phyloP scores from a whole-genome alignment of 495 filamentous ascomycete genomes.

The Talaromyces liani region DNA sequence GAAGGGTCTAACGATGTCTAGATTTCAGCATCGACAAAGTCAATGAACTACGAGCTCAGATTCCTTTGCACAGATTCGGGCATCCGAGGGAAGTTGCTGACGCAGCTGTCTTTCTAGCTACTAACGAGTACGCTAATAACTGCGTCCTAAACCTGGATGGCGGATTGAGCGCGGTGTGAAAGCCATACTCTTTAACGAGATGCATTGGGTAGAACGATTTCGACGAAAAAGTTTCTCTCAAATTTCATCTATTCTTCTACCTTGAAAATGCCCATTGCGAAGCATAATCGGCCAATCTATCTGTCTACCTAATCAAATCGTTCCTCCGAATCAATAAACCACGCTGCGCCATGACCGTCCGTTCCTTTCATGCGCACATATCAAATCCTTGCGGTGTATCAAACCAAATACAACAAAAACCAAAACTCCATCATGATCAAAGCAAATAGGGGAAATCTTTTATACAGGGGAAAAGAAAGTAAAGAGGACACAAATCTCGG shows the following conservation, averaged over 20 bases:
- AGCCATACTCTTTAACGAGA: neutral
- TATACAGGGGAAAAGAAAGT: neutral
- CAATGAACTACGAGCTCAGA: slow-evolving; percentile 31
- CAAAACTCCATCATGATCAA: neutral
- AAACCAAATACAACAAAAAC: neutral
- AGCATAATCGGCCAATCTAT: neutral
- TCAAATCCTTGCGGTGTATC: neutral
- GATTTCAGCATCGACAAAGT: slow-evolving; percentile 30
- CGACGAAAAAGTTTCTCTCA: neutral
- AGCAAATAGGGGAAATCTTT: neutral
- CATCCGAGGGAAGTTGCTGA: slow-evolving; percentile 66
- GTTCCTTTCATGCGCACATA: neutral
- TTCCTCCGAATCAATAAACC: neutral
- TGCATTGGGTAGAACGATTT: neutral
- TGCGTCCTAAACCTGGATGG: slow-evolving; percentile 84
- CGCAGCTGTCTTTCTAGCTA: slow-evolving; percentile 69
- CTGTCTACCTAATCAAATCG: neutral
- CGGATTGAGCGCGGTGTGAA: slow-evolving; percentile 60
- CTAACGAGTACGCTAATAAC: slow-evolving; percentile 74
- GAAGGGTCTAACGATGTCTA: slow-evolving; percentile 9
- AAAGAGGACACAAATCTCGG: neutral
- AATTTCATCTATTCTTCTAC: neutral
- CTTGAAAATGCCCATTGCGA: neutral
- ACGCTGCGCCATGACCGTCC: neutral
- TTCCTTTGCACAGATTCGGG: slow-evolving; percentile 68